Evolutionary conservation across 331 rosid species (phyloP).

Genomic region (Erythrophleum ivorense): DNA sequence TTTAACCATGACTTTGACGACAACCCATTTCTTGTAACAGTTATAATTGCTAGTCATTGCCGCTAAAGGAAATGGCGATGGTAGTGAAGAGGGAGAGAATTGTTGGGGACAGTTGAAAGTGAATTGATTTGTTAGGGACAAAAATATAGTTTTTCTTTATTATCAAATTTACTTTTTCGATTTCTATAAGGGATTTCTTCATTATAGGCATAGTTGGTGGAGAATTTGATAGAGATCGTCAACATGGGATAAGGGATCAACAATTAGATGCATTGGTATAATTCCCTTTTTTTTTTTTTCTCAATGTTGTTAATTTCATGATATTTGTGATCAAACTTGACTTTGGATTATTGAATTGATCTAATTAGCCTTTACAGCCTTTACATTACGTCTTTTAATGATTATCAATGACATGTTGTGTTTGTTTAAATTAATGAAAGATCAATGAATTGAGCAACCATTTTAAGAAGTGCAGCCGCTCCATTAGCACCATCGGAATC

Average conservation of each 20-base stretch:
- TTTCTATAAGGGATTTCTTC: slow-evolving; percentile 26
- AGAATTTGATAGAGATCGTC: slow-evolving; percentile 76
- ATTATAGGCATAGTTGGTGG: slow-evolving; percentile 66
- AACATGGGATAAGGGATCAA: slow-evolving; percentile 78
- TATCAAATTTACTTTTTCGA: not conserved
- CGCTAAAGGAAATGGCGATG: too few relatives aligned
- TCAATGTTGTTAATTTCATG: not conserved
- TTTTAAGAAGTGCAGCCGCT: slow-evolving; percentile 88
- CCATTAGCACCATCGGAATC: slow-evolving; percentile 45
- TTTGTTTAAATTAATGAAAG: slow-evolving; percentile 46
- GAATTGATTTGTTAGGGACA: not conserved
- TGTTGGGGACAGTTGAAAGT: not conserved
- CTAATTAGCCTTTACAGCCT: not conserved
- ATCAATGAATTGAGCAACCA: slow-evolving; percentile 80
- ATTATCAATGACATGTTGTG: not conserved
- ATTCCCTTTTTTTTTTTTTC: not conserved
- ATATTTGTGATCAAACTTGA: not conserved
- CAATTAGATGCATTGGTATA: slow-evolving; percentile 84
- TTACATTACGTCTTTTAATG: not conserved
- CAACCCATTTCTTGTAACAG: too few relatives aligned
- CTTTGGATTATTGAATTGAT: slow-evolving; percentile 13
- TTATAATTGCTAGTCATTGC: too few relatives aligned
- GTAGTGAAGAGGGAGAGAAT: too few relatives aligned
- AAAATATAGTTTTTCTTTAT: not conserved
- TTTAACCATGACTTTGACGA: too few relatives aligned